Conservation (phyloP, 345 rosid genomes). For the Syzygium oleosum region DNA sequence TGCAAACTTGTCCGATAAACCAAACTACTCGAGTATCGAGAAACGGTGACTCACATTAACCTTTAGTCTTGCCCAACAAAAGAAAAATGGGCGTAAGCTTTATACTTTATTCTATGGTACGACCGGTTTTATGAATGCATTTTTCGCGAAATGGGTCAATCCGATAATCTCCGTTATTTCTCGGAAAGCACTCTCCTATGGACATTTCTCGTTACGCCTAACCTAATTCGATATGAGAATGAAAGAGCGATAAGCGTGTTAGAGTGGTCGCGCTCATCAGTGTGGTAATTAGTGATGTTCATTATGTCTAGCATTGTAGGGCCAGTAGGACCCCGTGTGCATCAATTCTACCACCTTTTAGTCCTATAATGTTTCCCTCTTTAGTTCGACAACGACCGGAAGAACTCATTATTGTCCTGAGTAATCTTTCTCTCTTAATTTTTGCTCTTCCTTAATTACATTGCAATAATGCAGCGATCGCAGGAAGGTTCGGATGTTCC, state of each 20-base stretch:
- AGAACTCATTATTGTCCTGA: neutral
- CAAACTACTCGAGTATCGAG: neutral
- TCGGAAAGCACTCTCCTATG: neutral
- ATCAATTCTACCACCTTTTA: neutral
- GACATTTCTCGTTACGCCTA: neutral
- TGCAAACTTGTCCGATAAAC: neutral
- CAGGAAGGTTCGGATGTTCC: neutral
- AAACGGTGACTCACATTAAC: neutral
- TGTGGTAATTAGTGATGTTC: neutral
- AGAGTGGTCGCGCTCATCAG: neutral
- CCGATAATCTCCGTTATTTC: neutral
- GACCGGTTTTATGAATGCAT: neutral
- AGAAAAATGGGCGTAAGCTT: neutral
- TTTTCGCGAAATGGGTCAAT: neutral
- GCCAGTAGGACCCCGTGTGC: neutral
- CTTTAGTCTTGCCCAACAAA: neutral
- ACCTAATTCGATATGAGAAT: neutral
- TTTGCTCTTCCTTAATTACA: neutral
- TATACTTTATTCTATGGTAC: neutral
- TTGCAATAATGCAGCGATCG: neutral
- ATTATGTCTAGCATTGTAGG: neutral
- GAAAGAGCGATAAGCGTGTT: neutral
- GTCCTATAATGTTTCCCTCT: neutral
- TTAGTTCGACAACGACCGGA: neutral
- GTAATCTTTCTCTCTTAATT: neutral